These are phyloP conservation scores for Gossypium davidsonii DNA, from an alignment of 441 rosid genomes.

Conservation along the genomic window DNA sequence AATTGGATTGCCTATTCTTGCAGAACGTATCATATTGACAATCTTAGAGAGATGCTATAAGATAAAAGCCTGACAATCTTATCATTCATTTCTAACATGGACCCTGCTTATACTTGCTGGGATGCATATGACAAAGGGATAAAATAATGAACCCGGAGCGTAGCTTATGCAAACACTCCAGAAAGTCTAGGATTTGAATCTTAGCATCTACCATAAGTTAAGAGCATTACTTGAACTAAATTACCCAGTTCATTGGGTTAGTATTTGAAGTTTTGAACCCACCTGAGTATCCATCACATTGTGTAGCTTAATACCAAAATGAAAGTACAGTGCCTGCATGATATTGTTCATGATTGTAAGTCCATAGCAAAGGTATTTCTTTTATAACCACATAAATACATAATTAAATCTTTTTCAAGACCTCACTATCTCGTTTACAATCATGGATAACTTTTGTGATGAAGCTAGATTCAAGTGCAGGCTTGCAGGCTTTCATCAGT, in stretches of 20 bases:
- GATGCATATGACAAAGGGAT: background rate
- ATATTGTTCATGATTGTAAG: background rate
- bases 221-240: background rate
- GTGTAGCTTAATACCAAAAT: conserved; percentile 76
- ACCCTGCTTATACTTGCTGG: background rate
- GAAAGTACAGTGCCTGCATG: conserved; percentile 75
- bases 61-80: background rate
- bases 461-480: conserved; percentile 80
- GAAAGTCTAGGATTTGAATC: background rate
- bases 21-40: background rate
- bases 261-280: background rate
- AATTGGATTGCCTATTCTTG: background rate
- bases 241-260: background rate
- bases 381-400: conserved; percentile 6
- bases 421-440: conserved; percentile 98
- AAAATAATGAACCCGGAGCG: background rate
- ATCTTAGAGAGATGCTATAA: background rate
- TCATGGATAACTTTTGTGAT: conserved; percentile 93
- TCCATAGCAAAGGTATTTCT: background rate
- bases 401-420: conserved; percentile 22
- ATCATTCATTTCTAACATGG: background rate
- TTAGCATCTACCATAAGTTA: background rate
- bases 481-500: conserved; percentile 80
- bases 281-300: conserved; percentile 56
- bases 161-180: background rate